Conservation (phyloP, 345 rosid genomes). For the Gynandropsis gynandra region DNA sequence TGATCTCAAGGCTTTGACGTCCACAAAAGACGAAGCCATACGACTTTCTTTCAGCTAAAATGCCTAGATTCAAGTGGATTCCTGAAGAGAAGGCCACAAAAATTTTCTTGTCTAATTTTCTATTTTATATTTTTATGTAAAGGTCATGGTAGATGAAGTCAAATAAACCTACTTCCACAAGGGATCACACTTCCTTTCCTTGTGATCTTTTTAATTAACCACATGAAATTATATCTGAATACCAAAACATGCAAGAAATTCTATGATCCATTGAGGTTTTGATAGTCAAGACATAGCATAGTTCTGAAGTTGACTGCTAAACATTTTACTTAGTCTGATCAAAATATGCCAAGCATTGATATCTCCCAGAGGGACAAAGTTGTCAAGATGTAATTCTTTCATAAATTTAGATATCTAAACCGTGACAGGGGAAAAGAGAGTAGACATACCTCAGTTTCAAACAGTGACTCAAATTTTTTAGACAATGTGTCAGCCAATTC, state of each 20-base stretch:
- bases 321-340: too few relatives aligned
- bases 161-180: too few relatives aligned
- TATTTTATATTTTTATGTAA: too few relatives aligned
- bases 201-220: too few relatives aligned
- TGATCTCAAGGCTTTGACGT: conserved; percentile 14
- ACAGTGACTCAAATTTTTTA: conserved; percentile 56
- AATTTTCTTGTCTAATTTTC: too few relatives aligned
- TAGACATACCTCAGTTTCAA: conserved; percentile 64
- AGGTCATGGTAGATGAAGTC: too few relatives aligned
- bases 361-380: background rate
- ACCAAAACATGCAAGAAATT: too few relatives aligned
- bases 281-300: background rate
- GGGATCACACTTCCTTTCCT: too few relatives aligned
- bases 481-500: conserved; percentile 67
- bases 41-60: conserved; percentile 12
- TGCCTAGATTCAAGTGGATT: background rate
- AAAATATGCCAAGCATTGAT: too few relatives aligned
- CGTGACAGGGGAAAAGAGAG: conserved; percentile 16
- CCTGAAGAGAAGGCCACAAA: background rate
- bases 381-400: conserved; percentile 13
- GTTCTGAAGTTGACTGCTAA: background rate
- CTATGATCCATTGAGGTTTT: background rate
- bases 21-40: conserved; percentile 6
- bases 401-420: conserved; percentile 10
- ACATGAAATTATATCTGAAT: too few relatives aligned